phyloP scores from a whole-genome alignment of 2,329 filamentous ascomycete genomes.

The Ceratocystiopsis sp. region DNA sequence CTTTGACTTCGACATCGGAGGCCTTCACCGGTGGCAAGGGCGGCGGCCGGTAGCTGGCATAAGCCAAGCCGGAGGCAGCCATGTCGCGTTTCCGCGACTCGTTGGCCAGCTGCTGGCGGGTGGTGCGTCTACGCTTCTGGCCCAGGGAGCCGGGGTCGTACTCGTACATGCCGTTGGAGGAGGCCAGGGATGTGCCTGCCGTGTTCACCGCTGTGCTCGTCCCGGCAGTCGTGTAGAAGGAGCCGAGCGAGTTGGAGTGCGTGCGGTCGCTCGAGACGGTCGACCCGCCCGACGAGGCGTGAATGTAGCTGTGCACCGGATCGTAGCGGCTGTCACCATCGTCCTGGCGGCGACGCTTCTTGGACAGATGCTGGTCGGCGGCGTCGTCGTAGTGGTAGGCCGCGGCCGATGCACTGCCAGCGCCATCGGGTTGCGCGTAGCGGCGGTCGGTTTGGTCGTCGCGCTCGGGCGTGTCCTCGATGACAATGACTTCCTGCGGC shows the following conservation, averaged over 20 bases:
- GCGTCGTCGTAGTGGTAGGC: not conserved
- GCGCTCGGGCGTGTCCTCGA: conserved; percentile 53
- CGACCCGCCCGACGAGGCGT: conserved; percentile 36
- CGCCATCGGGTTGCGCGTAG: conserved; percentile 7
- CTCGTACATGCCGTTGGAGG: conserved; percentile 45
- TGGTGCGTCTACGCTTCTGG: conserved; percentile 68
- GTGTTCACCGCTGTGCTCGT: conserved; percentile 45
- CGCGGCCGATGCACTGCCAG: conserved; percentile 2
- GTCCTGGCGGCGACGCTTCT: conserved; percentile 55
- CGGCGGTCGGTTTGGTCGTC: conserved; percentile 14
- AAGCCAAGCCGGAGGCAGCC: conserved; percentile 52
- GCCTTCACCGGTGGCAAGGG: conserved; percentile 83
- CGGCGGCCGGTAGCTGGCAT: conserved; percentile 68
- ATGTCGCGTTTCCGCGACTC: conserved; percentile 65
- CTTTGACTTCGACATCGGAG: conserved; percentile 51
- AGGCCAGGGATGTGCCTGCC: conserved; percentile 72
- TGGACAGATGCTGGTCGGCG: conserved; percentile 37
- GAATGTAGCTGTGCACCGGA: conserved; percentile 45
- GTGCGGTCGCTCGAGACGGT: conserved; percentile 73
- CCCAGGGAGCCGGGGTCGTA: conserved; percentile 42
- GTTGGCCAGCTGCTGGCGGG: conserved; percentile 63
- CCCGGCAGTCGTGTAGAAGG: conserved; percentile 61
- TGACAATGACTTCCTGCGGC: conserved; percentile 73
- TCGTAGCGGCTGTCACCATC: conserved; percentile 47
- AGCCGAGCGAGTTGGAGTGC: conserved; percentile 61